Base-by-base conservation (phyloP, 441 rosid genomes). In the Macaranga tanarius region DNA sequence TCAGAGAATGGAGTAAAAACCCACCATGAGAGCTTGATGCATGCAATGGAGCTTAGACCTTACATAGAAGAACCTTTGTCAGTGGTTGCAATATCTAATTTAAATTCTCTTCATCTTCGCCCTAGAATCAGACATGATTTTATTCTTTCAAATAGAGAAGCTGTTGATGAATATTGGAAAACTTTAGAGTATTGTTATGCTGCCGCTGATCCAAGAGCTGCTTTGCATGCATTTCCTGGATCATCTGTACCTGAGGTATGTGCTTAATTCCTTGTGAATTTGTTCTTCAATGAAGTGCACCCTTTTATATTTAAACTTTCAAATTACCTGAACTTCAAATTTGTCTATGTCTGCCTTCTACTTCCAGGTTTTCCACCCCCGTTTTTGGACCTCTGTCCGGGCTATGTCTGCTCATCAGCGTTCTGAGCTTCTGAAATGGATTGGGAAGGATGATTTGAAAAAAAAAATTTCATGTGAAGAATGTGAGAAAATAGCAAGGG, bases 111-210 rank as follows among this genome's bases (percentile, higher is more conserved):
- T 78, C 97, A 96, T 87, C 91, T 92, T 75, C 97, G 95, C 71
- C 99, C 99, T 67, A 88, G 94, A 83, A 86, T 92, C 62, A 87
- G 97, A 52, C 99, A 96, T 75, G 99, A 96, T 82, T 96, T 96
- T 77, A 73, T 87, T 76, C 80, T 96, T 66, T 89, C 91, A 79
- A 90, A 72, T 67, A 81, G 79, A 73, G 92, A 87, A 79, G 98
- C 97, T 75, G 93, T 96, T 75, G 84, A 92, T 78, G 97, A 96
- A 65, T 96, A 93, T 75, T 96, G 99, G 99, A 86, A 87, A 50
- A 93, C 97, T 67, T 81, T 96, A 78, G 99, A 95, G 81, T 95
- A 89, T 83, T 95, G 98, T 78, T 95, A 89, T 82, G 92, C 98
- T 84, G 93, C 93, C 79, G 89, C 95, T 72, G 97, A 90, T 80